These are phyloP conservation scores for Cystobasidiaceae sp. DNA, from an alignment of 1,284 basidiomycete genomes.

Conservation along the genomic window DNA sequence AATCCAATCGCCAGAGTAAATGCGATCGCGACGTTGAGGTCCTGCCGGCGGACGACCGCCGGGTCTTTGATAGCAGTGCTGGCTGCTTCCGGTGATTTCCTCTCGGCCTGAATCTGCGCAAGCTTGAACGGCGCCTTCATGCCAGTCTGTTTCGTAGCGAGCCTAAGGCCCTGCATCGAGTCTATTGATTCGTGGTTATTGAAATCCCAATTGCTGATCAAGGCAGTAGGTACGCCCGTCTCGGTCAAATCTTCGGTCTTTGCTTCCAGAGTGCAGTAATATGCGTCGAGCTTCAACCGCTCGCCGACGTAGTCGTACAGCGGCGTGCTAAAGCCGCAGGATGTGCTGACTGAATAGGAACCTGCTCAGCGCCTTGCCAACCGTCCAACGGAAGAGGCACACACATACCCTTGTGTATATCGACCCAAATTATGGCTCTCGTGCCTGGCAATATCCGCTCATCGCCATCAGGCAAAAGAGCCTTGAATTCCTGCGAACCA, in stretches of 20 bases:
- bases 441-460: slow-evolving; percentile 33
- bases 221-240: not conserved
- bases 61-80: too few species aligned
- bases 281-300: slow-evolving; percentile 4
- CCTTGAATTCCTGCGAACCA: slow-evolving; percentile 30
- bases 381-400: not conserved
- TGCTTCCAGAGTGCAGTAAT: slow-evolving; percentile 4
- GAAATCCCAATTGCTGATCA: slow-evolving; percentile 31
- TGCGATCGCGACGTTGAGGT: too few species aligned
- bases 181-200: slow-evolving; percentile 35
- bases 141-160: slow-evolving; percentile 2
- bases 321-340: slow-evolving; percentile 36
- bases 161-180: slow-evolving; percentile 33
- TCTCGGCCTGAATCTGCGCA: not conserved
- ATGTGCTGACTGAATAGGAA: slow-evolving; percentile 32
- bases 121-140: slow-evolving; percentile 12
- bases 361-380: not conserved
- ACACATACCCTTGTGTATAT: slow-evolving; percentile 32
- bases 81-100: too few species aligned
- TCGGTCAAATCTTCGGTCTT: slow-evolving; percentile 2
- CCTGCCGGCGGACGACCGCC: too few species aligned
- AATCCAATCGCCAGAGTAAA: too few species aligned
- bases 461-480: slow-evolving; percentile 24
- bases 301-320: slow-evolving; percentile 35
- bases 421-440: slow-evolving; percentile 36